A percentile compares a stretch with the other conserved stretches of the same genome.
phyloP scores from a whole-genome alignment of 1,284 basidiomycete species.

The Paramarasmius palmivorus region DNA sequence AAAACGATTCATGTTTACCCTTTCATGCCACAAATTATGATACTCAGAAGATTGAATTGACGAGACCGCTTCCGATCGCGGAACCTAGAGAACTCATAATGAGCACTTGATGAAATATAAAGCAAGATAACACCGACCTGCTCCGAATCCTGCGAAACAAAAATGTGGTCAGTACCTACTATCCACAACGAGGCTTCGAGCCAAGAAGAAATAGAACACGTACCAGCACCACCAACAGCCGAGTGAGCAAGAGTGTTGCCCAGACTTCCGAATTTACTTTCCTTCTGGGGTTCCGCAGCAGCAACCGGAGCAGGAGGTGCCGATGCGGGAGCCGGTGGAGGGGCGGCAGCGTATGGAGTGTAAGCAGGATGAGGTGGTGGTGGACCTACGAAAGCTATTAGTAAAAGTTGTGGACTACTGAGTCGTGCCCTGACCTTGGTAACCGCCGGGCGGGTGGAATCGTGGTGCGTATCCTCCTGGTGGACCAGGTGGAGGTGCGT shows the following conservation, averaged over 20 bases:
- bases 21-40: neutral
- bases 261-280: constrained; percentile 57
- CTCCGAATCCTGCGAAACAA: neutral
- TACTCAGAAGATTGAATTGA: constrained; percentile 51
- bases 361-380: constrained; percentile 14
- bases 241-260: constrained; percentile 61
- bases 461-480: constrained; percentile 8
- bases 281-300: constrained; percentile 49
- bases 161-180: neutral
- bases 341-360: constrained; percentile 21
- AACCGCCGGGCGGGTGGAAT: constrained; percentile 21
- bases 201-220: constrained; percentile 11
- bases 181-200: no score
- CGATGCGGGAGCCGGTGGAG: constrained; percentile 28
- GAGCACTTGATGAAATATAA: neutral
- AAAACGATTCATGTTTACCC: neutral
- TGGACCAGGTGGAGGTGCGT: constrained; percentile 17
- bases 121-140: neutral
- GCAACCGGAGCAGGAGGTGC: constrained; percentile 39
- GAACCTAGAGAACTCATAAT: constrained; percentile 33
- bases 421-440: no score
- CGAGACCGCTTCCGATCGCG: constrained; percentile 52
- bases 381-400: constrained; percentile 7
- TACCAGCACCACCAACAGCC: constrained; percentile 61
- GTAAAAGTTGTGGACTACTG: no score